Base-by-base conservation (phyloP, 306 rosid genomes). In the Alnus rubra region DNA sequence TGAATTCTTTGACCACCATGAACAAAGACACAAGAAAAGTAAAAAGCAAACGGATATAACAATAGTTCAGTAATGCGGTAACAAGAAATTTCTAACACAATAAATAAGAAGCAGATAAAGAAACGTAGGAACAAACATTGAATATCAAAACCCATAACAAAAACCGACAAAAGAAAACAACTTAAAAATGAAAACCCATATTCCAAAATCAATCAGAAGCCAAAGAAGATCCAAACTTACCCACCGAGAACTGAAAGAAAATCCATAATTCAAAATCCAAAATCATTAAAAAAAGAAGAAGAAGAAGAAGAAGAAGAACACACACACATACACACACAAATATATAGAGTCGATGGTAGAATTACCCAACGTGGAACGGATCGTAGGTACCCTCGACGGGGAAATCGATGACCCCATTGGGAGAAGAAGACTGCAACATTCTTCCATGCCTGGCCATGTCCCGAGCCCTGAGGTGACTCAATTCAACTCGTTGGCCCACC, bases 281-380 rank as follows among this genome's bases (percentile, higher is more conserved):
- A 68, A 39, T 68, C 72, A 68, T 39, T 9, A 12, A 39, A 18
- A 16, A 16, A 18, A 0, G 3, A 5, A 42, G 5, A 5, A 5
- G 5, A 42, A 0, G 5, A 42, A 5, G 8, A 18, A 0, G 2
- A 42, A 42, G 5, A 42, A 42, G 1, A 42, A 42, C 37, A 33
- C 37, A 5, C 47, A 64, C 18, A 0, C 3, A 64, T 9, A 0
- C 3, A 0, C 9, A 16, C 18, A 53, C 19, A 65, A 28, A 53
- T 10, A 18, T 18, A 28, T 11, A 69, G 54, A 50, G 48, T 9
- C 39, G 72, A 73, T 42, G 13, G n/a, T 44, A 50, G 53, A 76
- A 74, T 80, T 88, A 96, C 99, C 99, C 99, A 68, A 91, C 98
- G 31, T 87, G 84, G 79, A 62, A 91, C 44, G 99, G 99, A 85